Conservation (phyloP, 2,329 filamentous ascomycete genomes). For the Alternaria ventricosa region DNA sequence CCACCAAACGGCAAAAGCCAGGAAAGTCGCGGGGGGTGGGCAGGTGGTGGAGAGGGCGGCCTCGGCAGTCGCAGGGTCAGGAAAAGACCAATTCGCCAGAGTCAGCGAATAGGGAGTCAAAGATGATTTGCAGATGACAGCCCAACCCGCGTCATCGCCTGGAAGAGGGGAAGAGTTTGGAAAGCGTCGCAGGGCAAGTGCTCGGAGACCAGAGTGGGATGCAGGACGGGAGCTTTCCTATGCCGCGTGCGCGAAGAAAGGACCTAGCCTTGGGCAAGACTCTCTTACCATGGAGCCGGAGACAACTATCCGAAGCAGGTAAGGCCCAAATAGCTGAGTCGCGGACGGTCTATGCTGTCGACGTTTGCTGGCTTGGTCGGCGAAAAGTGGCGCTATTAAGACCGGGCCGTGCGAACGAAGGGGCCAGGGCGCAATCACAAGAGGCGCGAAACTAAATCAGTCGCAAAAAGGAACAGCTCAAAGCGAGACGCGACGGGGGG, state of each 20-base stretch:
- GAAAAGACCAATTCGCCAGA: constrained; percentile 35
- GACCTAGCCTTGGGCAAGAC: constrained; percentile 39
- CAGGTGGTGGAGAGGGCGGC: constrained; percentile 31
- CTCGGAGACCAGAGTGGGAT: constrained; percentile 37
- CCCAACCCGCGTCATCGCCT: constrained; percentile 47
- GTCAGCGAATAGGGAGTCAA: constrained; percentile 39
- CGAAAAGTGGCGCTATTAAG: constrained; percentile 36
- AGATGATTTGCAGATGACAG: constrained; percentile 31
- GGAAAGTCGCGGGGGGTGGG: constrained; percentile 32
- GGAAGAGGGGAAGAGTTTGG: constrained; percentile 41
- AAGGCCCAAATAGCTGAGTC: constrained; percentile 35
- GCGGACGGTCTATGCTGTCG: constrained; percentile 38
- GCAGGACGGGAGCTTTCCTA: constrained; percentile 40
- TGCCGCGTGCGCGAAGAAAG: constrained; percentile 36
- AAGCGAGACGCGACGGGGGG: constrained; percentile 13
- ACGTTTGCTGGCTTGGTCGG: constrained; percentile 40
- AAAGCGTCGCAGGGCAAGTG: constrained; percentile 45
- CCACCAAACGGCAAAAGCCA: constrained; percentile 39
- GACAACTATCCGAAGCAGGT: constrained; percentile 45
- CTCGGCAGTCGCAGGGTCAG: constrained; percentile 42
- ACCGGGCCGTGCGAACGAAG: constrained; percentile 38
- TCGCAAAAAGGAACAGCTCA: constrained; percentile 18
- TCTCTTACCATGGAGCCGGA: constrained; percentile 49
- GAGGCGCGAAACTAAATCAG: constrained; percentile 24
- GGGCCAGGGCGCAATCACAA: constrained; percentile 31